Percentiles rank a stretch among this genome's conserved stretches.
Conservation (phyloP, 176 grass and related monocot genomes). For the Eleusine indica region DNA sequence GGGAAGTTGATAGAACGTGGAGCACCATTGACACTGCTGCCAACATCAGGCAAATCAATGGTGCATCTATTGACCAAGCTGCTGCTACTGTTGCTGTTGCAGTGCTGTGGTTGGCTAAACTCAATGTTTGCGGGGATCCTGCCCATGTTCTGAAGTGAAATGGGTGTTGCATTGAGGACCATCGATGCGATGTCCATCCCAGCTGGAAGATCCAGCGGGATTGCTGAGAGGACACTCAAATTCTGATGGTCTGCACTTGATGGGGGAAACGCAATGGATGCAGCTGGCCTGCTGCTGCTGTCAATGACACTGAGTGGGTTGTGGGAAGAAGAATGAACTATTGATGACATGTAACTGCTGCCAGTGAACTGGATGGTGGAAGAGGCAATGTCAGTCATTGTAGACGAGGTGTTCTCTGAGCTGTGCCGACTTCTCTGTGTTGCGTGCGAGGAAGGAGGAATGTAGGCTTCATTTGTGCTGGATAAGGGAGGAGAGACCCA, state of each 20-base stretch:
- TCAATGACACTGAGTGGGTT: constrained; percentile 53
- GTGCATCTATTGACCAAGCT: constrained; percentile 41
- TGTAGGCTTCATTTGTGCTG: constrained; percentile 47
- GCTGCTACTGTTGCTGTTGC: constrained; percentile 35
- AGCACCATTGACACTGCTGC: constrained; percentile 14
- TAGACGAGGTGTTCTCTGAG: constrained; percentile 58
- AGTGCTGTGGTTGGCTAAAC: constrained; percentile 52
- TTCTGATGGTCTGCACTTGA: constrained; percentile 45
- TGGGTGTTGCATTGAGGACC: constrained; percentile 63
- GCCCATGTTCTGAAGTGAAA: constrained; percentile 34
- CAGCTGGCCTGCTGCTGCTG: constrained; percentile 44
- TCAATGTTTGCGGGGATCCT: constrained; percentile 61
- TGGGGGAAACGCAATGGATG: constrained; percentile 27
- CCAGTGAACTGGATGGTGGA: constrained; percentile 53
- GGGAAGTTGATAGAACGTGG: constrained; percentile 49
- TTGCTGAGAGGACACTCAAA: constrained; percentile 54
- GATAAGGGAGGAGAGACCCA: constrained; percentile 63
- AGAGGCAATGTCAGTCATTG: constrained; percentile 46
- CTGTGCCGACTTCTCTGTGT: constrained; percentile 40
- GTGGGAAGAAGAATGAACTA: constrained; percentile 51
- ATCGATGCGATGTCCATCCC: constrained; percentile 72
- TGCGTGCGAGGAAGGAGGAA: constrained; percentile 37
- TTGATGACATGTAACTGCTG: constrained; percentile 49
- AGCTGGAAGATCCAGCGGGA: constrained; percentile 43
- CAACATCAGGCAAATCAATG: constrained; percentile 33